Evolutionary conservation across 176 grass and related monocot species (phyloP).

Genomic region (Hyparrhenia diplandra): DNA sequence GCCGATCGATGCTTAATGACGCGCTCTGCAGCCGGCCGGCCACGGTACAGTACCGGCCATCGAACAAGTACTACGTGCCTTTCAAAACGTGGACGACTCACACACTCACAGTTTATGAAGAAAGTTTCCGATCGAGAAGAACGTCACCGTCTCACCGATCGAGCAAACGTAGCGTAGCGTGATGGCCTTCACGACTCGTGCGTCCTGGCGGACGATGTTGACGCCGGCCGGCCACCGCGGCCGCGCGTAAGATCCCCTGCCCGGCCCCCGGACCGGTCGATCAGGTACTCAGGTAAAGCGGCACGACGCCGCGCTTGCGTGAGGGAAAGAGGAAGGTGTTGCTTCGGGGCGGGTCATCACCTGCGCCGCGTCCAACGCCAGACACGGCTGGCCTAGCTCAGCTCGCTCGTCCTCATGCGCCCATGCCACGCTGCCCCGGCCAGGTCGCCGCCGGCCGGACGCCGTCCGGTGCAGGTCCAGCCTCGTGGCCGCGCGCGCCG

Average conservation of each 20-base stretch:
- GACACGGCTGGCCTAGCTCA: too few species aligned
- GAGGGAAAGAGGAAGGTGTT: constrained; percentile 49
- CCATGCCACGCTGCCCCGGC: too few species aligned
- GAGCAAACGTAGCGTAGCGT: constrained; percentile 3
- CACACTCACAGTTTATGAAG: background rate
- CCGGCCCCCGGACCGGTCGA: too few species aligned
- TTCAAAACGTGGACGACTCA: background rate
- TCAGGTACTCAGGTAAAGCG: too few species aligned
- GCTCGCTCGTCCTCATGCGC: background rate
- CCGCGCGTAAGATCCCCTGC: too few species aligned
- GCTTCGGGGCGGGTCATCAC: constrained; percentile 33
- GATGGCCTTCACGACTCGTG: background rate
- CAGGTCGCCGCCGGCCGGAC: too few species aligned
- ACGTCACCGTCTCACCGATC: background rate
- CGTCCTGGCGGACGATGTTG: background rate
- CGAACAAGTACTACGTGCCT: background rate
- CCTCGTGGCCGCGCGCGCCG: background rate
- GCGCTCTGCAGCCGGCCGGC: too few species aligned
- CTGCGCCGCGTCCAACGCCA: constrained; percentile 12
- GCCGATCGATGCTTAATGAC: background rate
- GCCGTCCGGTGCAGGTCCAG: too few species aligned
- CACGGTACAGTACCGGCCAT: too few species aligned
- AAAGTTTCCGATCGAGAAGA: background rate
- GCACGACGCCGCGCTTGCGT: constrained; percentile 39
- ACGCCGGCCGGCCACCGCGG: background rate